Base-by-base conservation (phyloP, 352 stramenopile genomes). In the Pythium dissotocum region DNA sequence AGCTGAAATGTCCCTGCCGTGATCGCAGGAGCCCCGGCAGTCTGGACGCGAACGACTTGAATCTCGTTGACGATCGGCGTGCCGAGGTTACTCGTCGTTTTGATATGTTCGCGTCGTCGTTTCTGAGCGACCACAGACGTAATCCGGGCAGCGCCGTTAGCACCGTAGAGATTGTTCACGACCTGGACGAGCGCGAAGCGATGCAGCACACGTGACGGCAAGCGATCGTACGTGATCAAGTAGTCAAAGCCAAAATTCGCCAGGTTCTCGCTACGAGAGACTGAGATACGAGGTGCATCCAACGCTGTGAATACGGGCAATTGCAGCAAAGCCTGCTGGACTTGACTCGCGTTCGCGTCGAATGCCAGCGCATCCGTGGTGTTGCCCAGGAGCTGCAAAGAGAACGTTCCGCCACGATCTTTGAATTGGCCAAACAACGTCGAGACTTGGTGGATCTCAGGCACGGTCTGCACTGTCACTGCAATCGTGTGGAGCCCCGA, bases 401-500 rank as follows among this genome's bases (percentile, higher is more conserved):
- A 80, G 68, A 98, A 98, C 5, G 85, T 85, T 1, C 94, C 94
- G 16, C 85, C 89, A 24, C 90, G 89, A 24, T 87, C 77, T 4
- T 76, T 76, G 6, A 79, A 52, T 46, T 82, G 87, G 0, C 84
- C 77, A 71, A 97, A 98, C 3, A 77, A 57, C 2, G 88, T 91
- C 6, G 78, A 90, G 9, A 98, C 79, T 32, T 82, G 70, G 46
- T 98, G 94, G 24, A 90, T 78, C 69, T 98, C 91, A 1, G 80
- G 78, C 0, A 80, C 66, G 13, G 82, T 90, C 58, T 95, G 82
- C 12, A 87, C 75, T 2, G 95, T 87, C 7, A 98, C 77, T 0
- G 79, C 81, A 30, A 99, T 75, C 0, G 90, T 98, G 72, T 98
- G 92, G 16, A 76, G 69, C 1, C 90, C 92, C 40, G 85, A 97